Conservation (phyloP, 176 grass and related monocot genomes). For the maize (Zea mays) region Zm-B73-REFERENCE-NAM-5.0 NC_050096.1:73994501-73995000, state of each 20-base stretch:
- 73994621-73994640: neutral
- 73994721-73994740: neutral
- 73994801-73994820: constrained; percentile 12
- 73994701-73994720: constrained; percentile 23
- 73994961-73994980: constrained; percentile 19
- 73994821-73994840: constrained; percentile 15
- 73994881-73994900: neutral
- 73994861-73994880: constrained; percentile 6
- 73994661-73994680: constrained; percentile 3
- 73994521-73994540: no score
- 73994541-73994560: no score
- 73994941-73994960: neutral
- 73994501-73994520: neutral
- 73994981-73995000: constrained; percentile 6
- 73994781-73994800: constrained; percentile 23
- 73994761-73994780: constrained; percentile 32
- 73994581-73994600: neutral
- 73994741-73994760: constrained; percentile 30
- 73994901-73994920: constrained; percentile 25
- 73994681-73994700: neutral
- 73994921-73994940: neutral
- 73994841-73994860: constrained; percentile 41
- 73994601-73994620: neutral
- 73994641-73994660: constrained; percentile 33
- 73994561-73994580: constrained; percentile 9